phyloP scores from a whole-genome alignment of 768 basidiomycete genomes.

The Mycena maculata region DNA sequence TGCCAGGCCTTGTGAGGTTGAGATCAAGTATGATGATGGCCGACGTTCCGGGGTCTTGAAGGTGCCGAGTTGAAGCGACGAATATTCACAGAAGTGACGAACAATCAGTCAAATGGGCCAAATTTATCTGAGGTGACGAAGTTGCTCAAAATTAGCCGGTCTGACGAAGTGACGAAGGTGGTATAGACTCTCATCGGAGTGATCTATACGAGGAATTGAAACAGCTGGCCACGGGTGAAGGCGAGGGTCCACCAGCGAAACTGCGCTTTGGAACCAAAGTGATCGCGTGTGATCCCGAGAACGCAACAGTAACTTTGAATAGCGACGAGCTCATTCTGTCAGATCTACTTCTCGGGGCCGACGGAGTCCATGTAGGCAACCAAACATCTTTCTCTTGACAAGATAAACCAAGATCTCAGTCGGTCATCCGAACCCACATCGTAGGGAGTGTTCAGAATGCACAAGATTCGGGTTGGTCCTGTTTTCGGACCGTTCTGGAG shows the following conservation, averaged over 20 bases:
- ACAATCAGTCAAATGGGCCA: too few species aligned
- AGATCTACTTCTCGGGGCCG: conserved; percentile 52
- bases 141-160: too few species aligned
- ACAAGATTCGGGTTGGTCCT: conserved; percentile 4
- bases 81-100: too few species aligned
- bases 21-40: too few species aligned
- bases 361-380: conserved; percentile 42
- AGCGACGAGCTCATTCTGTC: conserved; percentile 47
- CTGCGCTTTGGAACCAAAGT: conserved; percentile 24
- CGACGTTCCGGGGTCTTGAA: too few species aligned
- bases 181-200: too few species aligned
- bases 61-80: too few species aligned
- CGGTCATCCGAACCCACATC: conserved; percentile 12
- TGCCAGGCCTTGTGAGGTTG: too few species aligned
- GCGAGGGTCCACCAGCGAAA: conserved; percentile 15
- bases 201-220: conserved; percentile 28
- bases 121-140: too few species aligned
- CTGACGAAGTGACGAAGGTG: too few species aligned
- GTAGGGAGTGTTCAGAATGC: background rate
- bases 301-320: conserved; percentile 46
- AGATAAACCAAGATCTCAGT: background rate
- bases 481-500: conserved; percentile 24
- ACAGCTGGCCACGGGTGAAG: conserved; percentile 5
- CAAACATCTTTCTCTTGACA: background rate
- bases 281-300: conserved; percentile 36